Evolutionary conservation across 192 early-diverging fungal species (phyloP), one percentile per base, ranked within the genome.

Genomic region (Rhizophagus prolifer): DNA sequence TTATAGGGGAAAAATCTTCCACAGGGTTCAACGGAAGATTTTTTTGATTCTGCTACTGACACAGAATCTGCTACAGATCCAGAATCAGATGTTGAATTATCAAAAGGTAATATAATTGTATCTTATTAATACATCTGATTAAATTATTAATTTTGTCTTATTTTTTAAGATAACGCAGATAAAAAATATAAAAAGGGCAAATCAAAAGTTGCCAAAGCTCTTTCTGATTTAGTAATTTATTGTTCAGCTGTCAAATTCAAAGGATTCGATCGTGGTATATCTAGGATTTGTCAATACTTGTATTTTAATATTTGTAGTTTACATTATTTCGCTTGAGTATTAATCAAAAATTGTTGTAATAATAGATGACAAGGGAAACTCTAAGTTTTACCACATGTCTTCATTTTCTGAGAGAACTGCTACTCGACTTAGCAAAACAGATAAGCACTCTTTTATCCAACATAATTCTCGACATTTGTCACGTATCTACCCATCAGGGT

Each of bases 401-500:
- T 96, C 95, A 14, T 81, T 97, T 41, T 88, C 89, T 16, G 95
- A 97, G 81, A 78, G 82, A 36, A 85, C 88, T 38, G 87, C 90
- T 0, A 78, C 85, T 38, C 78, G 87, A 25, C 81, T 91, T 16
- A 73, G 86, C 23, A 85, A 88, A 58, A 82, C 89, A 47, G 81
- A 85, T 10, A 79, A 81, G 9, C 75, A 74, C 26, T 80, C 91
- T 70, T 92, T 87, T 70, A 85, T 85, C 21, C 81, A 84, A 60
- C 84, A 89, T 81, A 92, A 88, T 71, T 78, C 82, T 34, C 74
- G 80, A 65, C 87, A 88, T 77, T 81, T 95, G 69, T 88, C 91
- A 2, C 88, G 96, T 21, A 84, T 94, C n/a, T 97, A 96, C 75
- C 96, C 96, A 38, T 85, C 87, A 10, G 89, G 88, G 10, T 86